These are phyloP conservation scores for Chaetomium cochliodes DNA, from an alignment of 495 filamentous ascomycete species.

Conservation along the genomic window DNA sequence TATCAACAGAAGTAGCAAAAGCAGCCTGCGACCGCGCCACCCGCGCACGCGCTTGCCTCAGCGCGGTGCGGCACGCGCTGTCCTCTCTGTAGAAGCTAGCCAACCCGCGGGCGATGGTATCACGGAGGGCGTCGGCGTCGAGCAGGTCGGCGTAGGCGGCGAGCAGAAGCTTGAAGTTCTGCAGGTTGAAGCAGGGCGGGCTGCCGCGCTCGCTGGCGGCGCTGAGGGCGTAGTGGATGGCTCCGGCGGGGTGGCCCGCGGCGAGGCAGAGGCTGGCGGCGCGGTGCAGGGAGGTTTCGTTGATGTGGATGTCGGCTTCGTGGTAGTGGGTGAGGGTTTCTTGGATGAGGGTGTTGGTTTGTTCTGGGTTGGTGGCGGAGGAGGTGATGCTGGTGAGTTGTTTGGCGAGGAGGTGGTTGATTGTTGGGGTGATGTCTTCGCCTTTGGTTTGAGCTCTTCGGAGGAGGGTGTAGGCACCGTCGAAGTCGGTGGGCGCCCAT, in stretches of 20 bases:
- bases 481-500: slow-evolving; percentile 17
- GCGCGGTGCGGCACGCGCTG: slow-evolving; percentile 26
- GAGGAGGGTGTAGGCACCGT: slow-evolving; percentile 37
- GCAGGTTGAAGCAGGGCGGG: slow-evolving; percentile 37
- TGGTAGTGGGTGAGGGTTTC: slow-evolving; percentile 23
- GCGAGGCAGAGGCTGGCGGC: slow-evolving; percentile 38
- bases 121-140: slow-evolving; percentile 37
- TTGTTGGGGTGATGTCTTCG: slow-evolving; percentile 35
- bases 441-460: slow-evolving; percentile 34
- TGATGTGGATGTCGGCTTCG: slow-evolving; percentile 28
- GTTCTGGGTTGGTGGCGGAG: not conserved
- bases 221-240: slow-evolving; percentile 36
- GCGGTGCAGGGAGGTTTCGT: slow-evolving; percentile 37
- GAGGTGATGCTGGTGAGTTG: slow-evolving; percentile 27
- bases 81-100: slow-evolving; percentile 36
- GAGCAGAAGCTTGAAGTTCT: slow-evolving; percentile 43
- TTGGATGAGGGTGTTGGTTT: slow-evolving; percentile 4
- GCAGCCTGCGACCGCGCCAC: slow-evolving; percentile 17
- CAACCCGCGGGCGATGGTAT: slow-evolving; percentile 33
- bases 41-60: slow-evolving; percentile 36
- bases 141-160: slow-evolving; percentile 38
- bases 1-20: not conserved
- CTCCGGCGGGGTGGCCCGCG: slow-evolving; percentile 32
- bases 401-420: slow-evolving; percentile 34
- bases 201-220: slow-evolving; percentile 34